Conservation (phyloP, 1,284 basidiomycete species). For the Pascua guehoae region DNA sequence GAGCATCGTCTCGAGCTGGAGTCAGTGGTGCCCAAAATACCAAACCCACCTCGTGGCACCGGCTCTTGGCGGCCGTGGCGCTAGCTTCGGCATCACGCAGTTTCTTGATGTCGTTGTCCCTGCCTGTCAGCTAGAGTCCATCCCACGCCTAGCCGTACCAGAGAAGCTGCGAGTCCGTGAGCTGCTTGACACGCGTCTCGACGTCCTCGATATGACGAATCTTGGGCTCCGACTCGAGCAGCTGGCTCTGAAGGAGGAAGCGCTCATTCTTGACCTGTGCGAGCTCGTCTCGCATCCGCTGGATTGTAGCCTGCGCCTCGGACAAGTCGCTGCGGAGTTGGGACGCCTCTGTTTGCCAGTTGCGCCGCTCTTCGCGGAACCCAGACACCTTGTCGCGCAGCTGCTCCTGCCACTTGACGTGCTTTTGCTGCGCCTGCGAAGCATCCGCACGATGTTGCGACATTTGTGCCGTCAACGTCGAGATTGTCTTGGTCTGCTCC, state of each 20-base stretch:
- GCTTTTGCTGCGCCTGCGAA: slow-evolving; percentile 38
- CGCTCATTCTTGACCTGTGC: slow-evolving; percentile 45
- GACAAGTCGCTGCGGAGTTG: slow-evolving; percentile 29
- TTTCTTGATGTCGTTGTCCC: slow-evolving; percentile 30
- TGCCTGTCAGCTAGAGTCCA: slow-evolving; percentile 4
- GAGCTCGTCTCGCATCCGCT: slow-evolving; percentile 37
- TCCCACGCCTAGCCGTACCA: slow-evolving; percentile 27
- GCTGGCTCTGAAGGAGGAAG: slow-evolving; percentile 37
- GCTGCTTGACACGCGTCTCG: slow-evolving; percentile 41
- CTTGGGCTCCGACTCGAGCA: slow-evolving; percentile 37
- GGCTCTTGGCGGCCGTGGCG: slow-evolving; percentile 12
- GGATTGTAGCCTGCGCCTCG: slow-evolving; percentile 25
- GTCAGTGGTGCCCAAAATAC: no score
- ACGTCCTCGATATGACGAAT: slow-evolving; percentile 42
- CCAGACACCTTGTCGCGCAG: slow-evolving; percentile 36
- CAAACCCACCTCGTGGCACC: slow-evolving; percentile 18
- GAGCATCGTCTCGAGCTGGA: slow-evolving; percentile 21
- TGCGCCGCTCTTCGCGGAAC: slow-evolving; percentile 39
- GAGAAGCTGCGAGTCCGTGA: slow-evolving; percentile 34
- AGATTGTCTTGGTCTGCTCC: slow-evolving; percentile 39
- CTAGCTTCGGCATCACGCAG: slow-evolving; percentile 27
- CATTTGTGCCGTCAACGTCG: slow-evolving; percentile 33
- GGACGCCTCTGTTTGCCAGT: slow-evolving; percentile 37
- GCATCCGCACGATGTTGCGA: slow-evolving; percentile 33
- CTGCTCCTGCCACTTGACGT: slow-evolving; percentile 44